Evolutionary conservation across 306 rosid species (phyloP), one percentile per base, ranked within the genome.

Genomic region (Dalbergia cultrata): DNA sequence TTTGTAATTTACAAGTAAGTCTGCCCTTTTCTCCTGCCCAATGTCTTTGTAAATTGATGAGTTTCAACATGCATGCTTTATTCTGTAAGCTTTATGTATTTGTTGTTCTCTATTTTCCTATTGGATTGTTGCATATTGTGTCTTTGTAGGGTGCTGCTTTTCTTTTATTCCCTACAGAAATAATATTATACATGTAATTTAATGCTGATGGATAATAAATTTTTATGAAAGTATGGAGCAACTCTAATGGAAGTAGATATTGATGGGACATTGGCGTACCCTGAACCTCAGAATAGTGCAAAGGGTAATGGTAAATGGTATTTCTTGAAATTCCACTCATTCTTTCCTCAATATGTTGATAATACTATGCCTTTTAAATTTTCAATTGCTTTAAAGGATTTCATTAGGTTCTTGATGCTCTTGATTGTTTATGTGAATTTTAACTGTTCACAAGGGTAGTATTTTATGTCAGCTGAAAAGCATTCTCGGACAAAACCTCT

Each of bases 181-280:
- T 70, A 53, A 52, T 16, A 67, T 67, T 72, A 67, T 47, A 44
- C 18, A 64, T 37, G 7, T 37, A 0, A 37, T 21, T 17, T 18
- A 80, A 67, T 17, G 59, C 47, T 76, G 73, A 71, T 66, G 65
- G 63, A 70, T 37, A 56, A 54, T 54, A 31, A 50, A 62, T 44
- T 52, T 68, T 37, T 71, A 45, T 69, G 83, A 75, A 82, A 94
- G 97, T 83, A 88, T 88, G 97, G 97, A 76, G 87, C 90, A 59
- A 63, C 93, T 76, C 88, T 94, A 59, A 86, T 92, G 91, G 92
- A 89, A 82, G 91, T 94, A 61, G 92, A 94, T 83, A 83, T 70
- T 73, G 94, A 94, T 37, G 98, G 97, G 41, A 80, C 98, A 7
- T 70, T 92, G 86, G 78, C 93, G 31, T 89, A 86, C 81, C 97